Conservation (phyloP, 2,329 filamentous ascomycete genomes). For the Lasiodiplodia sp. region DNA sequence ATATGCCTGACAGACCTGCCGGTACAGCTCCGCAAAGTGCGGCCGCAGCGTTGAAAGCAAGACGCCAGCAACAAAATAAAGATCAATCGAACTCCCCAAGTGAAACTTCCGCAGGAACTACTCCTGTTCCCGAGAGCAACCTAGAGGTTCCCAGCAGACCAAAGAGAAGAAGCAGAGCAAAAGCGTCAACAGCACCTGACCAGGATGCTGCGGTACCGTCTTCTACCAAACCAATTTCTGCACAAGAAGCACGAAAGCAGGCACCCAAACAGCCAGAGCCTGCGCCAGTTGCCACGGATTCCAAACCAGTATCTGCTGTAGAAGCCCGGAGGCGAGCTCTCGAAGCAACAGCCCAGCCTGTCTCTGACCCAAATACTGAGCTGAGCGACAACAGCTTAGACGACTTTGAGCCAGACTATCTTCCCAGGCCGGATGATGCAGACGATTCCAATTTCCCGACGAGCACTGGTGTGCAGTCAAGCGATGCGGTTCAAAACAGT, state of each 20-base stretch:
- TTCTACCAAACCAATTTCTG: not conserved
- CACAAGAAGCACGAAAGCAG: not conserved
- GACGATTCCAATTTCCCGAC: not conserved
- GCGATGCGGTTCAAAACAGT: not conserved
- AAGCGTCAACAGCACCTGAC: not conserved
- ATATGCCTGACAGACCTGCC: conserved; percentile 24
- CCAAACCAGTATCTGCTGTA: conserved; percentile 15
- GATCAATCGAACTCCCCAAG: not conserved
- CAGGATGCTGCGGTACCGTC: not conserved
- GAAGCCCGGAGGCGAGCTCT: conserved; percentile 22
- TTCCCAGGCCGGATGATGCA: conserved; percentile 20
- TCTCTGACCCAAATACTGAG: not conserved
- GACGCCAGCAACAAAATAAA: conserved; percentile 10
- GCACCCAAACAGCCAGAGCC: not conserved
- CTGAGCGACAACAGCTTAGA: conserved; percentile 27
- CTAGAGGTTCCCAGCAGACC: not conserved
- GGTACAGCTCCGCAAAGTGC: conserved; percentile 25
- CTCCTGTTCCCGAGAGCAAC: not conserved
- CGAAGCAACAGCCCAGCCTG: not conserved
- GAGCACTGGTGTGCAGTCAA: not conserved
- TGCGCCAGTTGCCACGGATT: not conserved
- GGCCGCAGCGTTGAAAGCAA: conserved; percentile 25
- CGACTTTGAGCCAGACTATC: conserved; percentile 18
- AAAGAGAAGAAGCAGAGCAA: conserved; percentile 11
- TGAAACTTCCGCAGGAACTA: not conserved